A percentile compares a stretch with the other conserved stretches of the same genome.
Conservation (phyloP, 305 asterid genomes). For the Fraxinus dipetala region DNA sequence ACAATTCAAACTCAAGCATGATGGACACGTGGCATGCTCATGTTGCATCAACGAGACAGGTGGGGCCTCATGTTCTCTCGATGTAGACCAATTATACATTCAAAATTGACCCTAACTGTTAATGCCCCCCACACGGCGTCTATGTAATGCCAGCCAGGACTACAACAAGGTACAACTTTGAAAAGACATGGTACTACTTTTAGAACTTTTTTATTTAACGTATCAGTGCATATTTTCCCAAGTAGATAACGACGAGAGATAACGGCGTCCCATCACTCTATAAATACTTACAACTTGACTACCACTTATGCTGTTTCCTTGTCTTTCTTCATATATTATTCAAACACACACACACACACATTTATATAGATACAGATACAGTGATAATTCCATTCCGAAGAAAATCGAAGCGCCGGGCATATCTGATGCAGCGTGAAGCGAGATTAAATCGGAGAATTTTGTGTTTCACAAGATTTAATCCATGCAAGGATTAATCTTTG, state of each 20-base stretch:
- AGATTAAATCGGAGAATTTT: background rate
- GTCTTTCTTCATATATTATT: constrained; percentile 33
- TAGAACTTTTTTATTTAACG: background rate
- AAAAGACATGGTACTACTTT: background rate
- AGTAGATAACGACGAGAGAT: constrained; percentile 52
- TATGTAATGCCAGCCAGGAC: background rate
- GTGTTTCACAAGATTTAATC: background rate
- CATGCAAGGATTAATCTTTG: constrained; percentile 3
- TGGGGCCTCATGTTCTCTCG: background rate
- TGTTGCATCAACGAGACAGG: background rate
- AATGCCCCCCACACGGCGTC: background rate
- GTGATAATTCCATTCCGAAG: constrained; percentile 11
- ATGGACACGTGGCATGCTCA: background rate
- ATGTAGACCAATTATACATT: background rate
- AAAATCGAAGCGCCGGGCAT: background rate
- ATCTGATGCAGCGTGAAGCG: background rate
- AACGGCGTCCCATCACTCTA: constrained; percentile 56
- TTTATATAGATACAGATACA: background rate
- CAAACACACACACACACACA: background rate
- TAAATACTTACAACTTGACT: constrained; percentile 41
- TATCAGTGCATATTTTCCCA: constrained; percentile 28
- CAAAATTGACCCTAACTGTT: background rate
- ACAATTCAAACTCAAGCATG: background rate
- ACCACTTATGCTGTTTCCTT: constrained; percentile 14
- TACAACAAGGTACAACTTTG: constrained; percentile 33